Percentiles rank a stretch among this genome's conserved stretches.
phyloP scores from a whole-genome alignment of 305 asterid genomes.

The Solanum chacoense region DNA sequence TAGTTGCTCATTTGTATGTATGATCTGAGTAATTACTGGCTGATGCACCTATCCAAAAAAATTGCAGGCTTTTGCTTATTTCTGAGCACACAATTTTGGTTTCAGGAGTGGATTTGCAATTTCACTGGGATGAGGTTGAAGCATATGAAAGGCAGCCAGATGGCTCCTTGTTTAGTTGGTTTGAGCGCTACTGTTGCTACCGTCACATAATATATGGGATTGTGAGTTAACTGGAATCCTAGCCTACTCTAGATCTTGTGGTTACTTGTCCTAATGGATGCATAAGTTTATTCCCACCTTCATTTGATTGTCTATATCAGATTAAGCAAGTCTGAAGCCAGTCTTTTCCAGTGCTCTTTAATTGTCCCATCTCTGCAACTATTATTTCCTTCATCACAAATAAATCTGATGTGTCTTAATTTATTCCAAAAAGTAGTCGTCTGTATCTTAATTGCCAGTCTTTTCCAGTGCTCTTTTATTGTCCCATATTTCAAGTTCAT shows the following conservation, averaged over 20 bases:
- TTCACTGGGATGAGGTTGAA: constrained; percentile 74
- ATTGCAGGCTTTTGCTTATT: neutral
- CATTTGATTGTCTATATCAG: neutral
- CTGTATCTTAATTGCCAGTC: neutral
- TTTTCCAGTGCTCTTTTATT: neutral
- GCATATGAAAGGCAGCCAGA: constrained; percentile 84
- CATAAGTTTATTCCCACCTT: neutral
- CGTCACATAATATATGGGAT: constrained; percentile 54
- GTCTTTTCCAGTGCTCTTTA: neutral
- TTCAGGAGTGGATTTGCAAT: constrained; percentile 85
- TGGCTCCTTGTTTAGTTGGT: constrained; percentile 96
- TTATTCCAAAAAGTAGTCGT: neutral
- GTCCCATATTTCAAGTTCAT: neutral
- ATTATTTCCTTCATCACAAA: neutral
- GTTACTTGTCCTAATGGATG: neutral
- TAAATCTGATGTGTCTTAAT: neutral
- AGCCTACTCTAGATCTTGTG: neutral
- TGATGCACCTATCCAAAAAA: neutral
- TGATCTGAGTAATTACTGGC: neutral
- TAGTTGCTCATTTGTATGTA: neutral
- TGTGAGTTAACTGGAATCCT: constrained; percentile 37
- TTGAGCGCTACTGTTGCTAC: constrained; percentile 71
- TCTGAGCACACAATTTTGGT: neutral
- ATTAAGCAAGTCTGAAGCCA: neutral
- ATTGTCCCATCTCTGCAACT: neutral